Evolutionary conservation across 2,329 filamentous ascomycete genomes (phyloP).

Genomic region (Neopestalotiopsis sp.): DNA sequence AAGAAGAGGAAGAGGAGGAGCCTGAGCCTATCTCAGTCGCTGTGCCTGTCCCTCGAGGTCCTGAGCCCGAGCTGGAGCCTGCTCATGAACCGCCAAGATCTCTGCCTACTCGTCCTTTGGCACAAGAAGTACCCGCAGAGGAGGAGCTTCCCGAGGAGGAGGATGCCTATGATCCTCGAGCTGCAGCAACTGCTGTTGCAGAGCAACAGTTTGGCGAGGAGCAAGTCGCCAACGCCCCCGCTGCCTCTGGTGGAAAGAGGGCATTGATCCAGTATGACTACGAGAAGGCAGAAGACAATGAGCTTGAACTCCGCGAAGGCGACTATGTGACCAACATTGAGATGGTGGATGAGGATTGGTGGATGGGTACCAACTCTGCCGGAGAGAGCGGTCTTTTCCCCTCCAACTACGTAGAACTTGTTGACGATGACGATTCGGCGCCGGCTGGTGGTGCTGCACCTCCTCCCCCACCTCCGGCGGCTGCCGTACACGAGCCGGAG

Average conservation of each 20-base stretch:
- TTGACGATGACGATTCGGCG: conserved; percentile 62
- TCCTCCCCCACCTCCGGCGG: conserved; percentile 41
- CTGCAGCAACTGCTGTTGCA: conserved; percentile 61
- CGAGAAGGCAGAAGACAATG: conserved; percentile 96
- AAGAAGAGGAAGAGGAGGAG: conserved; percentile 57
- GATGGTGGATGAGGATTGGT: conserved; percentile 98
- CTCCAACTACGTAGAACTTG: conserved; percentile 92
- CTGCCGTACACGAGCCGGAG: conserved; percentile 40
- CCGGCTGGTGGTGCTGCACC: conserved; percentile 32
- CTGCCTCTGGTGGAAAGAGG: conserved; percentile 63
- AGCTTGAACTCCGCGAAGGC: conserved; percentile 88
- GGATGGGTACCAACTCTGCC: conserved; percentile 87
- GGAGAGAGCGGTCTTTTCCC: conserved; percentile 93
- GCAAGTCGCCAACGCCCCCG: conserved; percentile 38
- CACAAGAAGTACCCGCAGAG: conserved; percentile 65
- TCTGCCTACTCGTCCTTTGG: conserved; percentile 68
- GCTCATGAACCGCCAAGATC: conserved; percentile 56
- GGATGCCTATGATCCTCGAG: conserved; percentile 64
- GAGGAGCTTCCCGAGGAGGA: conserved; percentile 70
- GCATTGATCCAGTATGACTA: conserved; percentile 93
- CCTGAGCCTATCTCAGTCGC: conserved; percentile 78
- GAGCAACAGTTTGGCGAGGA: conserved; percentile 48
- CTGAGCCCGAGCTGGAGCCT: conserved; percentile 58
- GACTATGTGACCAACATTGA: conserved; percentile 91
- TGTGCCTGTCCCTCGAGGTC: conserved; percentile 77